Evolutionary conservation across 495 filamentous ascomycete genomes (phyloP).

Genomic region (Xylaria bambusicola): DNA sequence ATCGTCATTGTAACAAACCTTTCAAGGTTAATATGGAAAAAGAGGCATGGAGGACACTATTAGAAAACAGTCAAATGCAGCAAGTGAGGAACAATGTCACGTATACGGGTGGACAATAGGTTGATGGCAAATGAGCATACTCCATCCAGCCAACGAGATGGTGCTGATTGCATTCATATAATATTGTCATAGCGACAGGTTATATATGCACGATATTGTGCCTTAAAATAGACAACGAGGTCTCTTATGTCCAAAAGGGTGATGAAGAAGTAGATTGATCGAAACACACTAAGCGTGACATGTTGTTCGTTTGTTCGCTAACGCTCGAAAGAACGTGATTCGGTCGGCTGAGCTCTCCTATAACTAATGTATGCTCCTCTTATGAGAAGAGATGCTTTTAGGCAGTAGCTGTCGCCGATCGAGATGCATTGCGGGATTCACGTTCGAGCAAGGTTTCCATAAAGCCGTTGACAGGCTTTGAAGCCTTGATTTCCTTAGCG

Average conservation of each 20-base stretch:
- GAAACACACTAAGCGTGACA: background rate
- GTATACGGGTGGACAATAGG: background rate
- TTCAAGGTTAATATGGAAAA: constrained; percentile 5
- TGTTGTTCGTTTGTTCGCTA: constrained; percentile 16
- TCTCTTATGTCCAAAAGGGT: constrained; percentile 4
- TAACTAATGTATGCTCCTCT: constrained; percentile 20
- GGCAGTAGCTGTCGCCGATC: constrained; percentile 24
- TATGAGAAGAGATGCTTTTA: constrained; percentile 17
- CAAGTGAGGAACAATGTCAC: constrained; percentile 4
- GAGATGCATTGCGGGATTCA: constrained; percentile 26
- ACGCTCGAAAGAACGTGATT: constrained; percentile 37
- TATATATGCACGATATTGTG: constrained; percentile 7
- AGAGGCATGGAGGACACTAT: background rate
- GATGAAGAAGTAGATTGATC: constrained; percentile 15
- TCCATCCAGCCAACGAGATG: constrained; percentile 31
- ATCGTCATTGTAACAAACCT: background rate
- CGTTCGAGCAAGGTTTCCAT: constrained; percentile 44
- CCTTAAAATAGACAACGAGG: constrained; percentile 10
- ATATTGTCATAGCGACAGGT: constrained; percentile 15
- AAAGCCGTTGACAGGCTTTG: constrained; percentile 30
- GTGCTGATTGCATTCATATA: constrained; percentile 31
- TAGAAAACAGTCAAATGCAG: background rate
- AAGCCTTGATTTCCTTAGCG: constrained; percentile 53
- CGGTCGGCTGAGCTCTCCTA: constrained; percentile 36
- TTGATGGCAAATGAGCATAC: constrained; percentile 31